Evolutionary conservation across 345 rosid genomes (phyloP).

Genomic region (Passiflora organensis): DNA sequence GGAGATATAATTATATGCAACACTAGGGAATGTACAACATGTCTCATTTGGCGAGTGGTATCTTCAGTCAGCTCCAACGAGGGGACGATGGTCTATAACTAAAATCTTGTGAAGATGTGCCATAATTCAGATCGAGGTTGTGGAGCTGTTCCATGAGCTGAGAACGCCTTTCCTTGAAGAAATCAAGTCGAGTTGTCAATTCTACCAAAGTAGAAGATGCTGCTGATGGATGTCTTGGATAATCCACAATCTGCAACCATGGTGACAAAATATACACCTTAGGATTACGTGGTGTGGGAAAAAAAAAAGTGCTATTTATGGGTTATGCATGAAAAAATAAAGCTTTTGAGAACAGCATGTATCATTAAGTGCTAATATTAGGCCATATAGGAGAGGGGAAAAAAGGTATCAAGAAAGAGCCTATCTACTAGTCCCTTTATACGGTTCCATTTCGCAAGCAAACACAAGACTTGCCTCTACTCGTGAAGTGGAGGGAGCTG

Average conservation of each 20-base stretch:
- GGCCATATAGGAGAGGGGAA: too few relatives aligned
- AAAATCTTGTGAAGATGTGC: slow-evolving; percentile 77
- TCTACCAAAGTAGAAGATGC: slow-evolving; percentile 89
- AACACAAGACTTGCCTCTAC: slow-evolving; percentile 52
- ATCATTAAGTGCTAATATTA: too few relatives aligned
- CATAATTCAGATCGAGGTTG: slow-evolving; percentile 89
- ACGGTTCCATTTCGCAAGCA: too few relatives aligned
- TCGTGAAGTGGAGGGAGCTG: slow-evolving; percentile 82
- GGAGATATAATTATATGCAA: slow-evolving; percentile 39
- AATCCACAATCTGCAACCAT: slow-evolving; percentile 61
- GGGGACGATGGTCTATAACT: slow-evolving; percentile 83
- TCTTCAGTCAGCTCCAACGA: slow-evolving; percentile 61
- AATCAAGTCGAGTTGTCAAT: slow-evolving; percentile 92
- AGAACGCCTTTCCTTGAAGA: slow-evolving; percentile 97
- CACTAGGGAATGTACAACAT: slow-evolving; percentile 43
- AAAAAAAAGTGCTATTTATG: neutral
- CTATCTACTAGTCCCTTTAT: too few relatives aligned
- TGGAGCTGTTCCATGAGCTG: slow-evolving; percentile 98
- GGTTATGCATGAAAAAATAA: neutral
- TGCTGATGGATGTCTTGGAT: slow-evolving; percentile 68
- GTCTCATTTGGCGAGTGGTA: neutral
- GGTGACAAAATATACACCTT: neutral
- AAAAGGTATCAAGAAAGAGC: too few relatives aligned
- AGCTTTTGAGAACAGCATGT: too few relatives aligned
- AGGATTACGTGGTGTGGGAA: neutral